These are phyloP conservation scores for Malus hybrid DNA, from an alignment of 331 rosid species.

Conservation along the genomic window DNA sequence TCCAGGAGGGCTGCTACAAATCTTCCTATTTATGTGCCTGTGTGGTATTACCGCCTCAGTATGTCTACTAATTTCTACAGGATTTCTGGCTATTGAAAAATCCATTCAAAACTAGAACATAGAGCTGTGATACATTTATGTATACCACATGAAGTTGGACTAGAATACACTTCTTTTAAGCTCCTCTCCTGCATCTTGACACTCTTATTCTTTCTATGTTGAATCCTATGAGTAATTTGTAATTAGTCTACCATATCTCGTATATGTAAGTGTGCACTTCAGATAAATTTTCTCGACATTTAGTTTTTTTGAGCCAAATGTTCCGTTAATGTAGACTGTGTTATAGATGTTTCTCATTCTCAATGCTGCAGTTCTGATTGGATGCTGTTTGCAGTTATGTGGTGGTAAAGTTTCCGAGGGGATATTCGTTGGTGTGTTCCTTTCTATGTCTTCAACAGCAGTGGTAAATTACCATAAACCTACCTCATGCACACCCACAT, in stretches of 20 bases:
- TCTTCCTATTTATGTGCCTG: conserved; percentile 53
- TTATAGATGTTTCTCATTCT: conserved; percentile 6
- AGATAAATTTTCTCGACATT: neutral
- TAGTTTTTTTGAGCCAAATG: neutral
- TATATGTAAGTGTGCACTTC: neutral
- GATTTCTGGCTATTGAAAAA: neutral
- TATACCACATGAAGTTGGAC: neutral
- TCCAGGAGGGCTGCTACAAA: conserved; percentile 50
- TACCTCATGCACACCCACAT: conserved; percentile 11
- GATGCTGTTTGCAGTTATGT: conserved; percentile 37
- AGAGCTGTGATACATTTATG: neutral
- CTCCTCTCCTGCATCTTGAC: neutral
- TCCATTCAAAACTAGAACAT: neutral
- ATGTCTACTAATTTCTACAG: conserved; percentile 7
- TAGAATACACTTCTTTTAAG: neutral
- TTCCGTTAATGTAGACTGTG: neutral
- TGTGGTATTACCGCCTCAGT: conserved; percentile 53
- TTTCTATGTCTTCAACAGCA: conserved; percentile 59
- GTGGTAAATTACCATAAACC: conserved; percentile 27
- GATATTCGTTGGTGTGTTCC: conserved; percentile 42
- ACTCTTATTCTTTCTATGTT: neutral
- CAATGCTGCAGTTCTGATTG: conserved; percentile 19
- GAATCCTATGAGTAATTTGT: neutral
- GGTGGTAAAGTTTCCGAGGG: conserved; percentile 53
- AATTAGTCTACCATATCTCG: neutral